Evolutionary conservation across 2,329 filamentous ascomycete genomes (phyloP), one percentile per base, ranked within the genome.

Genomic region (Stemphylium vesicarium): DNA sequence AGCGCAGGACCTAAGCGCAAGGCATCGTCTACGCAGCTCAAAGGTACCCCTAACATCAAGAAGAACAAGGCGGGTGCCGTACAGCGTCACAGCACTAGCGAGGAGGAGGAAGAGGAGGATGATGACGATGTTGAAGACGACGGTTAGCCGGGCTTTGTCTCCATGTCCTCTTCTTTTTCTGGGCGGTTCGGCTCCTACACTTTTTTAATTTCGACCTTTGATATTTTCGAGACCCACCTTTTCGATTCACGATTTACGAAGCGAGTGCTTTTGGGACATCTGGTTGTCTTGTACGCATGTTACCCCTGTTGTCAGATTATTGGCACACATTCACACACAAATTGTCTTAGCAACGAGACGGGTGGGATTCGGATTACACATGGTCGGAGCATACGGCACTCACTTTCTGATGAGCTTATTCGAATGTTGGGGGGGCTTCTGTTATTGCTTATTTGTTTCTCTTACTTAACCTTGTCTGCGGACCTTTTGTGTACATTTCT

Each of bases 71-170:
- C 75, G 5, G 70, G 67, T 43, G 56, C 56, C 26, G 70, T 66
- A 13, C 68, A 68, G 43, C 70, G 78, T 54, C 68, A 75, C 18
- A 82, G 78, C 57, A 78, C 78, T 16, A 82, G 79, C 57, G 82
- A 84, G 48, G 81, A 82, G 49, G 82, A 82, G 43, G 82, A 84
- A 53, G 79, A 80, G 49, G 73, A 76, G 24, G 82, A 83, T 24
- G 76, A 65, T 12, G 82, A 81, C 32, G 82, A 82, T 61, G 81
- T 81, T 48, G 81, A 83, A 56, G 81, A 80, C 42, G 77, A 79
- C 44, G 70, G 69, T 55, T 74, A 66, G 64, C 49, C 37, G 35
- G 7, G 13, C n/a, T 9, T 16, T 22, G 22, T 49, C 22, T 22
- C 18, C 50, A 29, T 35, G 16, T 50, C 2, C 24, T 32, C 31